phyloP scores from a whole-genome alignment of 2,329 filamentous ascomycete species.

The Teratosphaeria pseudoeucalypti region DNA sequence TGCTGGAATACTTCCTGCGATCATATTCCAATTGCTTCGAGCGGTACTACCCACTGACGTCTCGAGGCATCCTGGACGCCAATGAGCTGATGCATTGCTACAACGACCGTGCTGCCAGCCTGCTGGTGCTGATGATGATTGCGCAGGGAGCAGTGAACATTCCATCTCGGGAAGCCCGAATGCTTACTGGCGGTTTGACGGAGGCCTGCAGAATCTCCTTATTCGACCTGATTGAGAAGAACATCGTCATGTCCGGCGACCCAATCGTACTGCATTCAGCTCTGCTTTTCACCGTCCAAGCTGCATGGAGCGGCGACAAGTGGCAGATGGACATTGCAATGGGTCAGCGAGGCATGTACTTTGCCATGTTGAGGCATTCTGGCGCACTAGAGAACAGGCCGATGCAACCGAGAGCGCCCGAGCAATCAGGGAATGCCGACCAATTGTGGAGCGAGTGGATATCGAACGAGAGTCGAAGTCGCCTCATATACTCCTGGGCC shows the following conservation, averaged over 20 bases:
- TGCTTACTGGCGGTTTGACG: constrained; percentile 55
- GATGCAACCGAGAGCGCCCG: constrained; percentile 36
- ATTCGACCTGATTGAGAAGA: constrained; percentile 62
- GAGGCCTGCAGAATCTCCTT: constrained; percentile 64
- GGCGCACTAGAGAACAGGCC: constrained; percentile 48
- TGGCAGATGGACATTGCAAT: constrained; percentile 70
- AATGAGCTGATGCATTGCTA: constrained; percentile 54
- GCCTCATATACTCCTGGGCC: constrained; percentile 64
- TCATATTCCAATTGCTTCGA: constrained; percentile 57
- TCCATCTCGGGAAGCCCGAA: constrained; percentile 53
- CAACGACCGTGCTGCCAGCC: constrained; percentile 54
- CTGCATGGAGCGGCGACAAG: constrained; percentile 65
- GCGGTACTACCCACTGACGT: constrained; percentile 55
- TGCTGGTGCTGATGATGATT: constrained; percentile 61
- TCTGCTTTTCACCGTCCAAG: constrained; percentile 56
- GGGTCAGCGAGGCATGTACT: constrained; percentile 64
- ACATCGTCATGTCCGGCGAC: constrained; percentile 57
- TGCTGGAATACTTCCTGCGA: constrained; percentile 56
- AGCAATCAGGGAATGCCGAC: constrained; percentile 39
- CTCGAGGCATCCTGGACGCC: constrained; percentile 50
- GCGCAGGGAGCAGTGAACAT: constrained; percentile 60
- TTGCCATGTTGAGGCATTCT: constrained; percentile 60
- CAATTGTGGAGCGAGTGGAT: constrained; percentile 55
- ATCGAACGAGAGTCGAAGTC: constrained; percentile 52
- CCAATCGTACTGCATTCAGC: constrained; percentile 55